Evolutionary conservation across 352 stramenopile genomes (phyloP), one percentile per base, ranked within the genome.

Genomic region (Pythium dissimile): DNA sequence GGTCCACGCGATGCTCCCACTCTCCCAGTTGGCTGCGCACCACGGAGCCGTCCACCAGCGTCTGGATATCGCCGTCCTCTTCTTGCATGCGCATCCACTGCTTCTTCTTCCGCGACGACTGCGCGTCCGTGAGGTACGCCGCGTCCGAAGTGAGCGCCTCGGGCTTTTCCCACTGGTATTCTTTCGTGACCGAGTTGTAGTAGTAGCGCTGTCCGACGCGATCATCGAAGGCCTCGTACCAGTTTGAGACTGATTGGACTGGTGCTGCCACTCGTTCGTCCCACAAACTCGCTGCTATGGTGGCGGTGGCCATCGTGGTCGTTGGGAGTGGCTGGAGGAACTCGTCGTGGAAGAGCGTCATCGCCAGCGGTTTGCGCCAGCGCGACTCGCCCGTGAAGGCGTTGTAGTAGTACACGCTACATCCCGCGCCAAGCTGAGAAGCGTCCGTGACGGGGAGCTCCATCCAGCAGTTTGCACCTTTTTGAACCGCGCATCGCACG

Each of bases 381-480:
- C 81, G 75, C 20, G 75, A 82, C 37, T 81, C 81, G 6, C 88
- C 80, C 4, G 77, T 87, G 41, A 89, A 69, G n/a, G 76, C 75
- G 35, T 96, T 95, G 72, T 89, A 94, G 64, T 85, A 96, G 67
- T 92, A 94, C 31, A 54, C 46, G 8, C 45, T 41, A 31, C 38
- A 39, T 5, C 56, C 46, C n/a, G 62, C 56, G 1, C 63, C 66
- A 0, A 45, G 20, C 13, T 51, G 46, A 5, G 30, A n/a, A 7
- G 37, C 37, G 13, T 64, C 56, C 7, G 47, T 58, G 21, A 80
- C 69, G 27, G 59, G 59, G 30, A 86, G 59, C 52, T 83, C 51
- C 42, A 93, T 67, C 86, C 86, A 96, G 60, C 84, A 90, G 44
- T 92, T 92, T 1, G 69, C 77, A 23, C 82, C 86, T 63, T 92